Evolutionary conservation across 345 rosid species (phyloP), one percentile per base, ranked within the genome.

Genomic region (Microcos paniculata): DNA sequence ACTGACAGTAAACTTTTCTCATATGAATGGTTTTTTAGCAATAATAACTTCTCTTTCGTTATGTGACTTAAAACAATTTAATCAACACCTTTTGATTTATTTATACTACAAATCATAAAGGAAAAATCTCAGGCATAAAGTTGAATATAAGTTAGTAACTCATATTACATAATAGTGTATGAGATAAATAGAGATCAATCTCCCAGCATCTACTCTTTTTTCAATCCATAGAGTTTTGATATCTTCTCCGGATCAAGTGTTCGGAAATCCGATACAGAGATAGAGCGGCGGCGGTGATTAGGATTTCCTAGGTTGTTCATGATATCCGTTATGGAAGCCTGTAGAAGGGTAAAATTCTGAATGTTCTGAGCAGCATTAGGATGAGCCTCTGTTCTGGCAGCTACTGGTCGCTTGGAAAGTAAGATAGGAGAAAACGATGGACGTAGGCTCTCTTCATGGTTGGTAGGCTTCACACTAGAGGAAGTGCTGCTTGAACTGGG

Each of bases 331-430:
- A 87, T 80, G 8, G 94, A 85, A 21, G 92, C 90, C 66, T 87
- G 89, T 62, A 87, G 77, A 53, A 88, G 89, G 33, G 73, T n/a
- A 46, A 31, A 70, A 51, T 70, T 70, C 45, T 70, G 61, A 28
- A 87, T 82, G 75, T 88, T 90, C 80, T 77, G 87, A 15, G 78
- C 45, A 2, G 92, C 94, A 80, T 84, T 88, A 0, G 90, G 92
- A 67, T 87, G 92, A 56, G 80, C 89, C 63, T 84, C 88, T 0
- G 88, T 84, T 65, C 78, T 76, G 7, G 73, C 2, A 31, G n/a
- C 73, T 31, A 68, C 40, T 65, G 80, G 62, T 7, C 12, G 67
- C 33, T 71, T 38, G 10, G 78, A n/a, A 8, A 18, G 81, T 11
- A 46, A 45, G 46, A 84, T 46, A 0, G 92, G 92, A 13, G 88